Evolutionary conservation across 73 alveolate species (phyloP).

Genomic region (Paramecium tetraurelia): DNA sequence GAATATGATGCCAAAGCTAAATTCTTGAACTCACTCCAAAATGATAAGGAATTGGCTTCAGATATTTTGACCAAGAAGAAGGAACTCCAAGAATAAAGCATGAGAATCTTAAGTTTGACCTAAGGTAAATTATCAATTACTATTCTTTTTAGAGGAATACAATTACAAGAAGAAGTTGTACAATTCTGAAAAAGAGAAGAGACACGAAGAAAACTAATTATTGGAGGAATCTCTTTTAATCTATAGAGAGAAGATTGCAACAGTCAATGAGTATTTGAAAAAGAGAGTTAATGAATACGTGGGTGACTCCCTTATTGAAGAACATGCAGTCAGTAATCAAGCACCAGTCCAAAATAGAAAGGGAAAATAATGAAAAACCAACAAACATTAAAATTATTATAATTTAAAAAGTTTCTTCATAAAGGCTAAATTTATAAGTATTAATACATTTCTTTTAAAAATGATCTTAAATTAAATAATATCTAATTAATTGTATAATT

Average conservation of each 20-base stretch:
- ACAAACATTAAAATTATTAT: background rate
- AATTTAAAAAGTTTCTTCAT: background rate
- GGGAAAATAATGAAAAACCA: slow-evolving; percentile 17
- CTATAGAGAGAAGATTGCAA: slow-evolving; percentile 30
- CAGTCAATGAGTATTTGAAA: slow-evolving; percentile 39
- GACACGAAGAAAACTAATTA: slow-evolving; percentile 44
- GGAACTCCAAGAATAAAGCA: slow-evolving; percentile 14
- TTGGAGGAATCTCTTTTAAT: slow-evolving; percentile 39
- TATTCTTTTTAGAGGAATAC: background rate
- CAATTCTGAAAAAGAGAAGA: slow-evolving; percentile 5
- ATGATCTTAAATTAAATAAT: no score
- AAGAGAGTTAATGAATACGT: slow-evolving; percentile 51
- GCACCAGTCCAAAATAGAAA: slow-evolving; percentile 26
- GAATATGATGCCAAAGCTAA: slow-evolving; percentile 52
- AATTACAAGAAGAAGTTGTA: slow-evolving; percentile 27
- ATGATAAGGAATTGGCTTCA: slow-evolving; percentile 26
- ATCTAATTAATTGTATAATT: no score
- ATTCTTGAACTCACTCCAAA: slow-evolving; percentile 41
- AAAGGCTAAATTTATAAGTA: background rate
- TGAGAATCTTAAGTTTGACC: slow-evolving; percentile 27
- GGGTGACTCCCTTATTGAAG: slow-evolving; percentile 39
- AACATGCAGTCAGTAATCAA: slow-evolving; percentile 35
- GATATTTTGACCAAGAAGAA: slow-evolving; percentile 30
- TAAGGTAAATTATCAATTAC: background rate
- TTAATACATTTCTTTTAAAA: background rate